Conservation (phyloP, 2,329 filamentous ascomycete genomes). For the Phialocephala subalpina region DNA sequence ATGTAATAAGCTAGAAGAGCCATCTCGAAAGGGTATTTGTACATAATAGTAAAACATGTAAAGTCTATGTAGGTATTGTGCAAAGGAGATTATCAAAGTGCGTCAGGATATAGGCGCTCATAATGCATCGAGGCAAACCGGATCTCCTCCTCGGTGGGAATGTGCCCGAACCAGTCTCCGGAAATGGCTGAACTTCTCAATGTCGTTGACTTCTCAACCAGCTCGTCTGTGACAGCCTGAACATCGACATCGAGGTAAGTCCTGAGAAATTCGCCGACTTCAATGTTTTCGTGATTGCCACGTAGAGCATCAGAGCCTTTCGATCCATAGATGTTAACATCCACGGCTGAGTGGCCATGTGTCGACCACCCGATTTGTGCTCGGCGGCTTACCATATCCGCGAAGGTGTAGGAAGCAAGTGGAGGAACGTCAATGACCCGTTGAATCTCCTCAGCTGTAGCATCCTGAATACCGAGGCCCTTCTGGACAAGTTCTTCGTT, state of each 20-base stretch:
- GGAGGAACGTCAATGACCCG: constrained; percentile 66
- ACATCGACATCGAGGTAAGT: constrained; percentile 84
- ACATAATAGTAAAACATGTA: background rate
- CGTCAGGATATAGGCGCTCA: constrained; percentile 15
- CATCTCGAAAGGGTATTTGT: background rate
- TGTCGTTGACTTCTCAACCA: constrained; percentile 49
- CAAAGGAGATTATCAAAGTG: constrained; percentile 3
- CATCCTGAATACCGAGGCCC: constrained; percentile 80
- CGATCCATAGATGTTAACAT: constrained; percentile 96
- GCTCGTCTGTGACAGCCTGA: constrained; percentile 76
- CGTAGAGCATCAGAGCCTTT: constrained; percentile 70
- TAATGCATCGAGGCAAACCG: constrained; percentile 21
- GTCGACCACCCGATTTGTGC: constrained; percentile 94
- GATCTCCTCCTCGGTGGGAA: constrained; percentile 37
- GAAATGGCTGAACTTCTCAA: constrained; percentile 25
- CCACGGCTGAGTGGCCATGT: constrained; percentile 90
- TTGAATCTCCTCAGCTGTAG: constrained; percentile 74
- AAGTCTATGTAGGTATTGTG: constrained; percentile 3
- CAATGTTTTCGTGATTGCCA: constrained; percentile 95
- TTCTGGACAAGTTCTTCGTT: constrained; percentile 70
- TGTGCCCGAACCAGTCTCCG: constrained; percentile 36
- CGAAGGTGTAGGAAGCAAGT: constrained; percentile 66
- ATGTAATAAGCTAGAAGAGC: background rate
- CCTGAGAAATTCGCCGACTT: constrained; percentile 83
- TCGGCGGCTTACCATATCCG: constrained; percentile 86